Conservation (phyloP, 2,329 filamentous ascomycete species). For the Nemania sp. region DNA sequence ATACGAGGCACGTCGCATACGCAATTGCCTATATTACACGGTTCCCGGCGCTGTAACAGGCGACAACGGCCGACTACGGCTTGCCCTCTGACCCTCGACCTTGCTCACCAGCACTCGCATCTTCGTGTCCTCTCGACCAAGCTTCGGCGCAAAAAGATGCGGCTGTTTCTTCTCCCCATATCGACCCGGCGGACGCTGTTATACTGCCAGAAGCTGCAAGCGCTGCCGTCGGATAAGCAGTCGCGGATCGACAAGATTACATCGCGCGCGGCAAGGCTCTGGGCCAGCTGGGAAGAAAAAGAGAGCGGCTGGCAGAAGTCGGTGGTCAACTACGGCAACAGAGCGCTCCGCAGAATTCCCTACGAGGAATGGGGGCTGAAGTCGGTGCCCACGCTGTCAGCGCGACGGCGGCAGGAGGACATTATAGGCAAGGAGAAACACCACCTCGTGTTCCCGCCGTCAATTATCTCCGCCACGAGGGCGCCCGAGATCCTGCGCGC, state of each 20-base stretch:
- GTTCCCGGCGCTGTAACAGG: background rate
- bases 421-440: conserved; percentile 65
- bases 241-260: conserved; percentile 70
- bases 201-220: conserved; percentile 79
- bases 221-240: conserved; percentile 55
- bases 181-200: conserved; percentile 88
- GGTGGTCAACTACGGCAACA: conserved; percentile 84
- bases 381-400: conserved; percentile 81
- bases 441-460: conserved; percentile 75
- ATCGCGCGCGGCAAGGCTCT: conserved; percentile 72
- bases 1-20: conserved; percentile 1
- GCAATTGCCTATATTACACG: background rate
- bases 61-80: background rate
- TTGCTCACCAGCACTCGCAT: background rate
- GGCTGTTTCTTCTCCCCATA: conserved; percentile 89
- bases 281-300: conserved; percentile 85
- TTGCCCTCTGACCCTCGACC: background rate
- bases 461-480: conserved; percentile 65
- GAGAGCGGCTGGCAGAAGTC: conserved; percentile 86
- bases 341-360: conserved; percentile 81
- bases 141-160: conserved; percentile 63
- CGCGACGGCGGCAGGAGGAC: conserved; percentile 66
- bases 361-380: conserved; percentile 99
- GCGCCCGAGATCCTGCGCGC: conserved; percentile 67
- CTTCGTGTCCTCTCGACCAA: background rate